Evolutionary conservation across 345 rosid genomes (phyloP), one percentile per base, ranked within the genome.

Genomic region (Eucalyptus virginea): DNA sequence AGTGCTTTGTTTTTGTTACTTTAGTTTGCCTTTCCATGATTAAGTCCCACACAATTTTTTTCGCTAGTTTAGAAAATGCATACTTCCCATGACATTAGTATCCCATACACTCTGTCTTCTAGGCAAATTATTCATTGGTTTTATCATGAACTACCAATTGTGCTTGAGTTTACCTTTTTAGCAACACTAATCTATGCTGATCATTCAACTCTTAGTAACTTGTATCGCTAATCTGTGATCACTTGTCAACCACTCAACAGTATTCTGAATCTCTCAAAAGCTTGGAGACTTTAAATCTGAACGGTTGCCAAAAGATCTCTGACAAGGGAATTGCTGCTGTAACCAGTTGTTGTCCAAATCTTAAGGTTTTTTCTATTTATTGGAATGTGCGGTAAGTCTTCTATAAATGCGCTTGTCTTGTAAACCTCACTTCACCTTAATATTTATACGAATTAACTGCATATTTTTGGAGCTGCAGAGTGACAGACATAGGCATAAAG

Each of bases 261-360:
- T 93, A 87, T 89, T 88, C 30, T 15, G 92, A 91, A 81, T 93
- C 95, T 86, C 96, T 98, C 89, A 91, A 89, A 90, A 89, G 92
- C 87, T 91, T 98, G 91, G 97, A 98, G 91, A 93, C 92, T 86
- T 93, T 98, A 90, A 98, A 98, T 90, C 93, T 98, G 90, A 98
- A 98, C 89, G 98, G 95, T 56, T 98, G 99, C 94, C 99, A 96
- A 92, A 98, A 98, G 96, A 95, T 96, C 87, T 95, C 98, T 11
- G 99, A 98, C 94, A 93, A 88, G 26, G 99, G 98, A 89, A 92
- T 96, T 69, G 97, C 95, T 91, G 94, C 94, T 83, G 89, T 98
- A 91, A 91, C 96, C 88, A 92, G 95, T 90, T 81, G 90, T 88
- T 95, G 97, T 90, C 95, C 96, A 5, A 94, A 92, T 65, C 91